These are phyloP conservation scores for Dendrobium chrysotoxum DNA, from an alignment of 106 monocot genomes.

Conservation along the genomic window DNA sequence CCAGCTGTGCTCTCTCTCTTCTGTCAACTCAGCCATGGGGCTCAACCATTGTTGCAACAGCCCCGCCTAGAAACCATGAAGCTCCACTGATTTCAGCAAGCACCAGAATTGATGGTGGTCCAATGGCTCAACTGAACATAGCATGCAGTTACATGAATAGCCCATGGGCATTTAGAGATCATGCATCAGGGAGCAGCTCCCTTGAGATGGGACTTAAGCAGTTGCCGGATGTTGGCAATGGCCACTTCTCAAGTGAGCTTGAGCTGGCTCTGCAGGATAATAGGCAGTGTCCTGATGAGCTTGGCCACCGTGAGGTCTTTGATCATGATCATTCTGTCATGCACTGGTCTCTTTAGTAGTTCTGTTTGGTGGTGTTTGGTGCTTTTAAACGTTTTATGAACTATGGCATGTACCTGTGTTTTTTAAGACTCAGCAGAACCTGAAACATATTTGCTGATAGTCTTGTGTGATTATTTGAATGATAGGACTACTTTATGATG, in stretches of 20 bases:
- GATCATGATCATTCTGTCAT: not conserved
- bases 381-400: not conserved
- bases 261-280: slow-evolving; percentile 79
- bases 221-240: slow-evolving; percentile 2
- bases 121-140: slow-evolving; percentile 20
- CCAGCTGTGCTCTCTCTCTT: slow-evolving; percentile 99
- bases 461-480: not conserved
- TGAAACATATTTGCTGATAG: not conserved
- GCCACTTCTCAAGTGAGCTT: slow-evolving; percentile 72
- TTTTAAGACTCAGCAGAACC: no score
- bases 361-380: not conserved
- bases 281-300: slow-evolving; percentile 16
- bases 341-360: slow-evolving; percentile 8
- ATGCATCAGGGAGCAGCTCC: slow-evolving; percentile 15
- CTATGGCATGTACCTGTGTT: not conserved
- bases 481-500: not conserved
- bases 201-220: slow-evolving; percentile 27
- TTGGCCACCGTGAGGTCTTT: not conserved
- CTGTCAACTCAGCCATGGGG: slow-evolving; percentile 87
- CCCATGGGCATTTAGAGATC: slow-evolving; percentile 34
- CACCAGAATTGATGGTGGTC: slow-evolving; percentile 9
- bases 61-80: slow-evolving; percentile 16
- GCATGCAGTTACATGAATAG: slow-evolving; percentile 11
- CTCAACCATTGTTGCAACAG: not conserved
- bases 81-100: slow-evolving; percentile 10